Conservation (phyloP, 768 basidiomycete species). For the Leucosporidium creatinivorum region DNA sequence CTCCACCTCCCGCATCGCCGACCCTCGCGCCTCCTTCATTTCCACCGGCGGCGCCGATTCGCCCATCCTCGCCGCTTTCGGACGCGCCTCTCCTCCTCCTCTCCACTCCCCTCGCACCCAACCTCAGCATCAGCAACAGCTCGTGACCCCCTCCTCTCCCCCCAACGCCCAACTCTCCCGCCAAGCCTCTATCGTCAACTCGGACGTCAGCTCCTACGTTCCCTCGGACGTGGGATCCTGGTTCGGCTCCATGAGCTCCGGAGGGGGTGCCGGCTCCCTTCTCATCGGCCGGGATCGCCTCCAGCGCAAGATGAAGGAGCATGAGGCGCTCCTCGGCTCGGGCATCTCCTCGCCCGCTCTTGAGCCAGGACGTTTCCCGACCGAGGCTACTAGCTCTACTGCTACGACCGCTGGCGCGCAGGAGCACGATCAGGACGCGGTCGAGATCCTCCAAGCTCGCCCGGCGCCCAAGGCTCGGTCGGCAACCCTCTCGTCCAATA, state of each 20-base stretch:
- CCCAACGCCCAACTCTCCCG: constrained; percentile 10
- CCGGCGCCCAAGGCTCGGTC: constrained; percentile 20
- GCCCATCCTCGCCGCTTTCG: constrained; percentile 18
- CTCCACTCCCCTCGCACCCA: background rate
- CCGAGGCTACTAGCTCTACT: background rate
- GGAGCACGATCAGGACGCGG: constrained; percentile 6
- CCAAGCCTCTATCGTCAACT: constrained; percentile 25
- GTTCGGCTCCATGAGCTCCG: constrained; percentile 21
- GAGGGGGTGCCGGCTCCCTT: constrained; percentile 1
- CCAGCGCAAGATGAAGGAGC: constrained; percentile 21
- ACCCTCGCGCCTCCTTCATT: background rate
- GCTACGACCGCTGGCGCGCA: background rate
- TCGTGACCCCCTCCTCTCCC: background rate
- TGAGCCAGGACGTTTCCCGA: background rate
- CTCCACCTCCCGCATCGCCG: background rate
- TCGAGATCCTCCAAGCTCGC: too few species aligned
- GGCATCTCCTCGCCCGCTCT: background rate
- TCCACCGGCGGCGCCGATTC: background rate
- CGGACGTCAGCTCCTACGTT: constrained; percentile 13
- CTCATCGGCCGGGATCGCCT: constrained; percentile 11
- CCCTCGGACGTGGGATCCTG: constrained; percentile 11
- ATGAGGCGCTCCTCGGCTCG: constrained; percentile 17
- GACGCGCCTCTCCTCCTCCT: background rate
- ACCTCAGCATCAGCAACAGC: too few species aligned
- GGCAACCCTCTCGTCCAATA: constrained; percentile 28